phyloP scores from a whole-genome alignment of 2,329 filamentous ascomycete genomes.

The Pseudogymnoascus sp. region DNA sequence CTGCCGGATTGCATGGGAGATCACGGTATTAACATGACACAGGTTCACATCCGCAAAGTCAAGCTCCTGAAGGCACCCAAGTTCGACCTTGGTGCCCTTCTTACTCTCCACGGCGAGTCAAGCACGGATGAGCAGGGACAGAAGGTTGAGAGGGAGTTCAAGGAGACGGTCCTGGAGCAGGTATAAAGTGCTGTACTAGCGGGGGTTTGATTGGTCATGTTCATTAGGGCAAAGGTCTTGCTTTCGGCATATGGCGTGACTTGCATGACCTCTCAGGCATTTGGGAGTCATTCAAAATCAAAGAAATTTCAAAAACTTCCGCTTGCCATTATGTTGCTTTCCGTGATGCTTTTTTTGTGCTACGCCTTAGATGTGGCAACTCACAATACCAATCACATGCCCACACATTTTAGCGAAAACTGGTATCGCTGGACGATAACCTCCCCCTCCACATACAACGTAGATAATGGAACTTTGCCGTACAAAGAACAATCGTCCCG shows the following conservation, averaged over 20 bases:
- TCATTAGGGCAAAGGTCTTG: conserved; percentile 23
- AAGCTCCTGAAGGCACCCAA: conserved; percentile 98
- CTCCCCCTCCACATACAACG: background rate
- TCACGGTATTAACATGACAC: conserved; percentile 31
- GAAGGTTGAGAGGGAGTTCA: conserved; percentile 99
- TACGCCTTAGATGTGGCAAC: background rate
- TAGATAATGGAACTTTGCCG: background rate
- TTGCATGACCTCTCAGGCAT: conserved; percentile 27
- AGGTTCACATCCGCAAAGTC: conserved; percentile 99
- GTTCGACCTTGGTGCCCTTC: conserved; percentile 95
- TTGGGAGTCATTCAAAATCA: conserved; percentile 28
- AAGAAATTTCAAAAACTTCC: conserved; percentile 23
- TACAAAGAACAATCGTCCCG: background rate
- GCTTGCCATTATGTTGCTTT: background rate
- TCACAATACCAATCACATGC: conserved; percentile 4
- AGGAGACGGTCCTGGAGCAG: conserved; percentile 89
- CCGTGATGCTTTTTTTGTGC: background rate
- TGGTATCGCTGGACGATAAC: conserved; percentile 5
- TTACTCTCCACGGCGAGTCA: conserved; percentile 96
- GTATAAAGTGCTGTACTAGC: conserved; percentile 57
- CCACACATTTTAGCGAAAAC: conserved; percentile 7
- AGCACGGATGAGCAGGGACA: conserved; percentile 92
- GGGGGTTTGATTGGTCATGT: conserved; percentile 29
- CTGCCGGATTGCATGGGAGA: background rate
- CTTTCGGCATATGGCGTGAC: conserved; percentile 30